These are phyloP conservation scores for Alternaria burnsii DNA, from an alignment of 2,329 filamentous ascomycete species.

Conservation along the genomic window DNA sequence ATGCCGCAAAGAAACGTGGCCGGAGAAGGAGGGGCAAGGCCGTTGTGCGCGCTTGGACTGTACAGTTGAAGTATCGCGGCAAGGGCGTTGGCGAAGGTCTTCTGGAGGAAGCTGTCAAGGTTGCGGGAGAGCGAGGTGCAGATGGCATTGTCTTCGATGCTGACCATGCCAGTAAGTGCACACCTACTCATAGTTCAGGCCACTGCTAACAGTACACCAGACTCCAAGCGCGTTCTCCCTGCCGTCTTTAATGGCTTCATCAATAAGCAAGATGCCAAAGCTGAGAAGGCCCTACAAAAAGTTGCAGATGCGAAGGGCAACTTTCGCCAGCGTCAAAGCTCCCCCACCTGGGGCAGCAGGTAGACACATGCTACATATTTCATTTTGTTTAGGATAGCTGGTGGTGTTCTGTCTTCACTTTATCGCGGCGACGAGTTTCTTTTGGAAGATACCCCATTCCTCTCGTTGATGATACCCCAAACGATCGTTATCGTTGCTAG, in stretches of 20 bases:
- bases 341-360: constrained; percentile 50
- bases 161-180: constrained; percentile 76
- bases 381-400: constrained; percentile 3
- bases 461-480: constrained; percentile 42
- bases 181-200: not conserved
- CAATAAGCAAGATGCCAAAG: constrained; percentile 44
- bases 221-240: constrained; percentile 47
- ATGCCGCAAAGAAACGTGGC: constrained; percentile 54
- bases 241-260: constrained; percentile 47
- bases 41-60: constrained; percentile 84
- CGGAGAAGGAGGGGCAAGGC: constrained; percentile 68
- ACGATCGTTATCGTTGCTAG: constrained; percentile 34
- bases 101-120: constrained; percentile 74
- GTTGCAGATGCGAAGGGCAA: constrained; percentile 51
- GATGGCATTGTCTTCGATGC: constrained; percentile 75
- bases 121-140: constrained; percentile 74
- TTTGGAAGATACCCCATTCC: constrained; percentile 38
- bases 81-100: constrained; percentile 77
- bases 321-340: constrained; percentile 49
- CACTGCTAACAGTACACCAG: constrained; percentile 31
- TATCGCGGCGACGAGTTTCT: constrained; percentile 21
- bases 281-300: constrained; percentile 48
- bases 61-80: constrained; percentile 71
- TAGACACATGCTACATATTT: constrained; percentile 19
- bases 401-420: constrained; percentile 21